These are phyloP conservation scores for Fusarium odoratissimum DNA, from an alignment of 2,329 filamentous ascomycete genomes.

Conservation along the genomic window DNA sequence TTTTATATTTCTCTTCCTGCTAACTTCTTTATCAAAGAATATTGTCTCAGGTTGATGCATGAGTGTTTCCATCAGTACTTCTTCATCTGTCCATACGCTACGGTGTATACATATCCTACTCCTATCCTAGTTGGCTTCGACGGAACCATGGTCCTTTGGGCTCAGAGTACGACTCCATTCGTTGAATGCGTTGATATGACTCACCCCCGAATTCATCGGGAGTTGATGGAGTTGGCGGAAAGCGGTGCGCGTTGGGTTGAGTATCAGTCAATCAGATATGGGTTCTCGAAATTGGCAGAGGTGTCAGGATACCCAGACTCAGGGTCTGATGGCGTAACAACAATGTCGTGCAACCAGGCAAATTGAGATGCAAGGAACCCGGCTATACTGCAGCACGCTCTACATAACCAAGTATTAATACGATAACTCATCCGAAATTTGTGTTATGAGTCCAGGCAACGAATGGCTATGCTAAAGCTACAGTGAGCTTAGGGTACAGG, in stretches of 20 bases:
- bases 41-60: slow-evolving; percentile 2
- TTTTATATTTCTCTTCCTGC: background rate
- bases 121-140: slow-evolving; percentile 1
- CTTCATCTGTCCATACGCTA: background rate
- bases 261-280: slow-evolving; percentile 10
- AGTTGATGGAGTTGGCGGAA: slow-evolving; percentile 19
- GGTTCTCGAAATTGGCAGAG: background rate
- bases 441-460: background rate
- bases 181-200: slow-evolving; percentile 11
- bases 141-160: slow-evolving; percentile 10
- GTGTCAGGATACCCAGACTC: too few relatives aligned
- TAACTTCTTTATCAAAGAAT: background rate
- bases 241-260: slow-evolving; percentile 21
- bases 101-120: background rate
- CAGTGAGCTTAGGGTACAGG: background rate
- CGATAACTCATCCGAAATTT: background rate
- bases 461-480: background rate
- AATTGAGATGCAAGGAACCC: background rate
- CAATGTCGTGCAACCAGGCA: background rate
- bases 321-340: background rate
- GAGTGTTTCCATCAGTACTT: background rate
- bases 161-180: background rate
- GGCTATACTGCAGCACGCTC: background rate
- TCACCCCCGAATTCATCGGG: background rate
- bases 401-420: background rate